These are phyloP conservation scores for Botrytis pseudocinerea DNA, from an alignment of 2,329 filamentous ascomycete species.

Conservation along the genomic window DNA sequence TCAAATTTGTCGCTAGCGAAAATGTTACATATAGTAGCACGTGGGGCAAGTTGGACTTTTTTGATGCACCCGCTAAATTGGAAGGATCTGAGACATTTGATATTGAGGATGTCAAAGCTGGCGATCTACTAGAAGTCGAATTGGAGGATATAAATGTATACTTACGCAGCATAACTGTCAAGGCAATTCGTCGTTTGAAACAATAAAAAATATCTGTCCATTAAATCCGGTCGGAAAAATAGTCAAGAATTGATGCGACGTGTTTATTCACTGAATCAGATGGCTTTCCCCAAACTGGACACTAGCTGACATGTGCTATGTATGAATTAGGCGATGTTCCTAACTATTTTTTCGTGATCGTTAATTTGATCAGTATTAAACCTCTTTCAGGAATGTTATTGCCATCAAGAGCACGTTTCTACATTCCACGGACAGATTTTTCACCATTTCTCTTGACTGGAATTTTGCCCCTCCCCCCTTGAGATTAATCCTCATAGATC, in stretches of 20 bases:
- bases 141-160: constrained; percentile 55
- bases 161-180: constrained; percentile 48
- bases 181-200: constrained; percentile 42
- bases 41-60: constrained; percentile 1
- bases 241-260: not conserved
- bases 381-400: constrained; percentile 1
- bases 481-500: not conserved
- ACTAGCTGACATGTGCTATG: not conserved
- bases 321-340: not conserved
- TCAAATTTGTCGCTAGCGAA: constrained; percentile 39
- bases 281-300: not conserved
- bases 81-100: not conserved
- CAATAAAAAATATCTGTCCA: not conserved
- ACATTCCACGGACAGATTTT: constrained; percentile 11
- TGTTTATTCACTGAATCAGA: not conserved
- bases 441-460: not conserved
- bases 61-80: not conserved
- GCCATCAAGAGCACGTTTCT: not conserved
- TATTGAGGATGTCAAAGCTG: constrained; percentile 45
- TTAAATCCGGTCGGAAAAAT: not conserved
- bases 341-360: not conserved
- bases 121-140: constrained; percentile 57
- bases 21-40: not conserved
- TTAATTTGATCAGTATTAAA: not conserved
- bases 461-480: constrained; percentile 2